Evolutionary conservation across 306 rosid genomes (phyloP), one percentile per base, ranked within the genome.

Genomic region (Comarum palustre): DNA sequence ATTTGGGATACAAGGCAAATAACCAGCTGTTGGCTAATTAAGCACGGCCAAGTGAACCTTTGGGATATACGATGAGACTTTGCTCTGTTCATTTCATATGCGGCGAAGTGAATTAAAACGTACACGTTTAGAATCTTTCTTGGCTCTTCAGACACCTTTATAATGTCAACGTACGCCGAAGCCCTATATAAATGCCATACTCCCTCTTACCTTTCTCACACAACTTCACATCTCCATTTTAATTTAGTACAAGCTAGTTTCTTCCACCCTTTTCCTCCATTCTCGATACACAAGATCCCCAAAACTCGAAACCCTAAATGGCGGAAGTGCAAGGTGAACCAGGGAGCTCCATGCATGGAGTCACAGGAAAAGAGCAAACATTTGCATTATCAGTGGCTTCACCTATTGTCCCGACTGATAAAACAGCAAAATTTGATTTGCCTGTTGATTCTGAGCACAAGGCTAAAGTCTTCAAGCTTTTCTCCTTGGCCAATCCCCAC

Each of bases 291-390:
- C 36, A 22, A 15, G 65, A 47, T 20, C 17, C 27, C 2, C 10
- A 22, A 16, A 17, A 16, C 6, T 12, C 8, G 5, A 12, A 47
- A 13, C 27, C 34, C 14, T 12, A n/a, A 36, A 42, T 88, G 94
- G 74, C 46, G 14, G 82, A 80, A 1, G 43, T 71, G 12, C 87
- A 86, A 10, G 97, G 93, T 1, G 84, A 88, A 25, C 97, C 98
- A 8, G 97, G 96, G 66, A 90, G 93, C 90, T 93, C 98, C 80
- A 93, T 93, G 97, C 97, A 90, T 78, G 98, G 97, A 78, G 98
- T 90, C 1, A 93, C 96, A 0, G 98, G 98, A 0, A 80, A 77
- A 54, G 98, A 90, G 46, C 93, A 89, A 69, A 86, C 83, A 73
- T 89, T 81, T 34, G 74, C 90, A 0, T 22, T 88, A 31, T 87